Conservation (phyloP, 345 rosid species). For the Reutealis trisperma region DNA sequence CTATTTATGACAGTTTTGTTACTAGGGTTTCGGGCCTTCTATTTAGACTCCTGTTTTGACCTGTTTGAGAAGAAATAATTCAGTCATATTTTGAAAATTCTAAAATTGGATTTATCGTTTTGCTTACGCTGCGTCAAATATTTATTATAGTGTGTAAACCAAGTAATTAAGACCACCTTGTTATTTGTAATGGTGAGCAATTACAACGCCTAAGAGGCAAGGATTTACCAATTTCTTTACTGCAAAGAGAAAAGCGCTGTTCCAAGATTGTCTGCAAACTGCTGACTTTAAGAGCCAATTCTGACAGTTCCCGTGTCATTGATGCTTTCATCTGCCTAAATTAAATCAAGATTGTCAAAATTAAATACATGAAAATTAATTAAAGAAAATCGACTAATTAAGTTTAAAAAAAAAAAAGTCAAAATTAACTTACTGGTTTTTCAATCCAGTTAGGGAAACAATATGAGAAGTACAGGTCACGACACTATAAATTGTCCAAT, state of each 20-base stretch:
- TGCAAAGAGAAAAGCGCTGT: not conserved
- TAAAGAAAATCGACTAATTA: not conserved
- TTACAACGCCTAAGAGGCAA: not conserved
- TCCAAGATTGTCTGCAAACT: not conserved
- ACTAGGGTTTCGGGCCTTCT: too few species aligned
- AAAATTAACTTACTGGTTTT: not conserved
- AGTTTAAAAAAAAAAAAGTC: not conserved
- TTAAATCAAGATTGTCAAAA: not conserved
- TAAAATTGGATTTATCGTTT: too few species aligned
- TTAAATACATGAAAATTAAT: not conserved
- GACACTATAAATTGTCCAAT: constrained; percentile 8
- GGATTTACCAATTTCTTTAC: not conserved
- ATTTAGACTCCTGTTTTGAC: too few species aligned
- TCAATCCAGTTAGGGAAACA: not conserved
- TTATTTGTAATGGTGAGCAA: not conserved
- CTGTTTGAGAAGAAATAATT: too few species aligned
- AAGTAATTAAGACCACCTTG: too few species aligned
- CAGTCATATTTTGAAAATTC: too few species aligned
- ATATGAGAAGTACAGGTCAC: not conserved
- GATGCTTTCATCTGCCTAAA: not conserved
- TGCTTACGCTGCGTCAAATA: too few species aligned
- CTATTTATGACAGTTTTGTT: too few species aligned
- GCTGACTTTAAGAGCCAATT: not conserved
- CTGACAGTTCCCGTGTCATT: not conserved
- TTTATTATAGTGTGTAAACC: too few species aligned